Evolutionary conservation across 2,329 filamentous ascomycete species (phyloP).

Genomic region (Fusarium acutatum): DNA sequence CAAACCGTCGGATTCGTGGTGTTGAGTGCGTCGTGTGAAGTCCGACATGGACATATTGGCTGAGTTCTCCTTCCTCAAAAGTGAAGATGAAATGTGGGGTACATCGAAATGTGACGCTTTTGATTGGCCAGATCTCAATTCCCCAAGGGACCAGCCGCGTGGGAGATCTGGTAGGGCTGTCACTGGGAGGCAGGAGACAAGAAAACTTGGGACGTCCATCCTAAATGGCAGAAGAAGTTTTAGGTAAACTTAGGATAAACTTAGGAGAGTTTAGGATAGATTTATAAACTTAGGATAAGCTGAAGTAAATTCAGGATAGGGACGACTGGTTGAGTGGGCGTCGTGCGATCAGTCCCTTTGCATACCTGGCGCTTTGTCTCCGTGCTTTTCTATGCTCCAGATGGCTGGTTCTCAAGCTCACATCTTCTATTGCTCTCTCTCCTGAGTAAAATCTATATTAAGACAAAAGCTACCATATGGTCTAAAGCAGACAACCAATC

Average conservation of each 20-base stretch:
- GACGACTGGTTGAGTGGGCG: background rate
- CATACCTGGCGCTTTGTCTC: background rate
- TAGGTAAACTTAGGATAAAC: background rate
- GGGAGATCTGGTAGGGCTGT: background rate
- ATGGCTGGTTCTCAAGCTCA: background rate
- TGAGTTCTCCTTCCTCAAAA: background rate
- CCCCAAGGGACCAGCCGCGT: background rate
- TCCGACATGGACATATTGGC: background rate
- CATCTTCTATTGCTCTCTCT: fast-evolving
- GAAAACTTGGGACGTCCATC: background rate
- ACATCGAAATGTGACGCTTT: fast-evolving
- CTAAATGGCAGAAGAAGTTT: background rate
- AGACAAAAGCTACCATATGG: background rate
- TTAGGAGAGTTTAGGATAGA: background rate
- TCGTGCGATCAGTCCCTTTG: background rate
- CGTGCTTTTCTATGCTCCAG: background rate
- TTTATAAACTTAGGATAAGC: background rate
- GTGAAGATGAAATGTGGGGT: background rate
- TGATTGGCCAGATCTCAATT: background rate
- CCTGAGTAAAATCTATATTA: background rate
- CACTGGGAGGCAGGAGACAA: background rate
- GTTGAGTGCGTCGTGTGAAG: background rate
- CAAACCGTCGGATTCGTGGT: background rate
- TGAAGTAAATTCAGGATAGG: background rate
- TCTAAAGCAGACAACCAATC: background rate